phyloP scores from a whole-genome alignment of 352 stramenopile genomes.

The Pythium periplocum region DNA sequence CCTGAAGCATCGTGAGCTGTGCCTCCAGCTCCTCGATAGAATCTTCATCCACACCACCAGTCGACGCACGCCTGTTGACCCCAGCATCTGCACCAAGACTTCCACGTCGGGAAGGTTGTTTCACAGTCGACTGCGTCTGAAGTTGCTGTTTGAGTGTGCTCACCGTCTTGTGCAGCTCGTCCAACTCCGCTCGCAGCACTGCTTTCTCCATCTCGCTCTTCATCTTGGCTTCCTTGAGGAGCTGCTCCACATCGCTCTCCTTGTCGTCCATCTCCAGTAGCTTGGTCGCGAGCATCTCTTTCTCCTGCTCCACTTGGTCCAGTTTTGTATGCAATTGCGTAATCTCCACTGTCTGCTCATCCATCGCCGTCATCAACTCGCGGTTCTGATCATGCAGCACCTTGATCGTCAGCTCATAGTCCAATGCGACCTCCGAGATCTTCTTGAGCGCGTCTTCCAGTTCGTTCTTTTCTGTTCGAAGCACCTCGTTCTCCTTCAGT shows the following conservation, averaged over 20 bases:
- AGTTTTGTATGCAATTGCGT: slow-evolving; percentile 46
- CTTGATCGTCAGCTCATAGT: slow-evolving; percentile 37
- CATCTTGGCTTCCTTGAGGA: slow-evolving; percentile 36
- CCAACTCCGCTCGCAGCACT: slow-evolving; percentile 34
- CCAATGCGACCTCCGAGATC: slow-evolving; percentile 29
- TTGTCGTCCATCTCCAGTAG: slow-evolving; percentile 74
- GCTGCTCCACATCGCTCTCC: slow-evolving; percentile 46
- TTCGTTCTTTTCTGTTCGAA: slow-evolving; percentile 33
- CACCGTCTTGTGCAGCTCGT: slow-evolving; percentile 33
- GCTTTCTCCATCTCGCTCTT: slow-evolving; percentile 57
- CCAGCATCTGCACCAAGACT: too few relatives aligned
- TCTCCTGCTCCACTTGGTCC: slow-evolving; percentile 50
- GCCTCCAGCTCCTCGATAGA: slow-evolving; percentile 41
- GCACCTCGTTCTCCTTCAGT: slow-evolving; percentile 60
- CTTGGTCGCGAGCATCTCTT: slow-evolving; percentile 45
- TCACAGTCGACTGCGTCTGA: slow-evolving; percentile 19
- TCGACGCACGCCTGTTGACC: background rate
- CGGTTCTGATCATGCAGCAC: slow-evolving; percentile 47
- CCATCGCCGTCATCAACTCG: slow-evolving; percentile 43
- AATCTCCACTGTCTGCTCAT: slow-evolving; percentile 68
- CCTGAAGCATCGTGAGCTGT: slow-evolving; percentile 60
- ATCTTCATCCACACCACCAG: background rate
- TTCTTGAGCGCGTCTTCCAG: slow-evolving; percentile 32
- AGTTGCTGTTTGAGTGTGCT: slow-evolving; percentile 29
- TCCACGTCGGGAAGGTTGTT: too few relatives aligned